A percentile compares a stretch with the other conserved stretches of the same genome.
phyloP scores from a whole-genome alignment of 2,329 filamentous ascomycete genomes.

The Magnaporthiopsis rhizophila region DNA sequence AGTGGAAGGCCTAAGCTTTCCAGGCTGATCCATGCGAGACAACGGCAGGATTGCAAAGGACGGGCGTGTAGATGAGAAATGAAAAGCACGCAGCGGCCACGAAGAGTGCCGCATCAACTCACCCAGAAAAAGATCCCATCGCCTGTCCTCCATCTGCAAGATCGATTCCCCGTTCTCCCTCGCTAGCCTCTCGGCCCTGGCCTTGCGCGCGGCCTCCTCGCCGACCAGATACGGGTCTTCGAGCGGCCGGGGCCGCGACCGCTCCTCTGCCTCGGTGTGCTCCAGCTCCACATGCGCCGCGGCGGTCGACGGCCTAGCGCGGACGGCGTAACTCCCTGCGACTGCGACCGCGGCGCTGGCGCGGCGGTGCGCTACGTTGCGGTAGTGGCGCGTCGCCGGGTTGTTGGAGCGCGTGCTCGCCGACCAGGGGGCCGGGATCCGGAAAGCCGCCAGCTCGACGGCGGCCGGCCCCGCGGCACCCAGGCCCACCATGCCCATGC shows the following conservation, averaged over 20 bases:
- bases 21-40: background rate
- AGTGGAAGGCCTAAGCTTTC: background rate
- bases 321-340: slow-evolving; percentile 15
- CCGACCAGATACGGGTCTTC: slow-evolving; percentile 64
- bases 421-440: slow-evolving; percentile 44
- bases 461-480: slow-evolving; percentile 8
- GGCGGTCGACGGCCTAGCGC: slow-evolving; percentile 13
- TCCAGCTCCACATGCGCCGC: slow-evolving; percentile 9
- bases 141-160: slow-evolving; percentile 46
- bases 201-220: slow-evolving; percentile 52
- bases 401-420: slow-evolving; percentile 41
- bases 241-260: slow-evolving; percentile 34
- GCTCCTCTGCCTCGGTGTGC: slow-evolving; percentile 15
- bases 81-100: no score
- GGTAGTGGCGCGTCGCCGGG: slow-evolving; percentile 52
- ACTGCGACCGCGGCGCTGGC: slow-evolving; percentile 34
- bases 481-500: no score
- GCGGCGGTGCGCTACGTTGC: slow-evolving; percentile 56
- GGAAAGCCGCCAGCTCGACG: slow-evolving; percentile 44
- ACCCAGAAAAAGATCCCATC: slow-evolving; percentile 56
- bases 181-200: slow-evolving; percentile 48
- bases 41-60: background rate
- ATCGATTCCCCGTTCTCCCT: slow-evolving; percentile 47
- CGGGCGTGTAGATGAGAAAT: no score
- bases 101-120: slow-evolving; percentile 20